Conservation (phyloP, 768 basidiomycete species). For the Tulasnella calospora region DNA sequence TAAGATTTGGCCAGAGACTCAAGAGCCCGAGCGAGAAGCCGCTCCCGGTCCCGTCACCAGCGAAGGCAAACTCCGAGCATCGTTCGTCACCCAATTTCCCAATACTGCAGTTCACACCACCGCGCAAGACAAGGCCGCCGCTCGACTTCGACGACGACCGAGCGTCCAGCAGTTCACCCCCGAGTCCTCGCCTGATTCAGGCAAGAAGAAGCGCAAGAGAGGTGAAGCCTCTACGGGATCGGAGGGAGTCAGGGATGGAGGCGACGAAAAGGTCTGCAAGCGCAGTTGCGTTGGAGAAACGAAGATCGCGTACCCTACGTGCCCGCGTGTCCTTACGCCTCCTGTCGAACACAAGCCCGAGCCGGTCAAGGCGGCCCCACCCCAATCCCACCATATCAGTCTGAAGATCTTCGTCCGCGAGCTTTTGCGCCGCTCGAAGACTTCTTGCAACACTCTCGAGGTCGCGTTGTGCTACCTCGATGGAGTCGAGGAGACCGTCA, state of each 20-base stretch:
- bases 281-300: neutral
- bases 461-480: slow-evolving; percentile 85
- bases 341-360: neutral
- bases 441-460: slow-evolving; percentile 76
- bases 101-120: neutral
- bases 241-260: neutral
- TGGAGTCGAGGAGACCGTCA: slow-evolving; percentile 44
- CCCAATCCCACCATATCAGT: slow-evolving; percentile 5
- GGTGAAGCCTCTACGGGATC: slow-evolving; percentile 3
- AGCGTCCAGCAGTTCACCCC: slow-evolving; percentile 12
- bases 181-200: neutral
- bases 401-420: slow-evolving; percentile 66
- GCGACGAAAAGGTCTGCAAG: neutral
- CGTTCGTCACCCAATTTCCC: neutral
- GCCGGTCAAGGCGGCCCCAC: neutral
- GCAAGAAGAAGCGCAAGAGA: neutral
- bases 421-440: slow-evolving; percentile 79
- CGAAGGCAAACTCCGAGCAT: slow-evolving; percentile 14
- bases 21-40: neutral
- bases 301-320: neutral
- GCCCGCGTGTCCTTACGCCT: neutral
- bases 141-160: neutral
- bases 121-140: neutral
- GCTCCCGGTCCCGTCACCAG: slow-evolving; percentile 2
- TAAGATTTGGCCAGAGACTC: no score